Evolutionary conservation across 164 flowering plant genomes (phyloP).

Genomic region (Kalanchoe fedtschenkoi): DNA sequence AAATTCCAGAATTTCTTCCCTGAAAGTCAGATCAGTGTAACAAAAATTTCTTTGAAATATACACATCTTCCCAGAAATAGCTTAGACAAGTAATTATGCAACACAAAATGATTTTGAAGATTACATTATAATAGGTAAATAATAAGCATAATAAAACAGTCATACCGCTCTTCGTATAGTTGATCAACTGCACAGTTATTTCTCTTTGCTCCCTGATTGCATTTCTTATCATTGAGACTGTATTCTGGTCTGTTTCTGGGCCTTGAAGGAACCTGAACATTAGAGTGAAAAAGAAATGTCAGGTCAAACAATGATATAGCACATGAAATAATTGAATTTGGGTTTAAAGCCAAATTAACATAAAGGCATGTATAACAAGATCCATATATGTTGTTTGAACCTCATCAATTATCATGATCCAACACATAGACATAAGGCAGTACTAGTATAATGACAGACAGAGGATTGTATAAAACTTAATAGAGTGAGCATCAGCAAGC

Average conservation of each 20-base stretch:
- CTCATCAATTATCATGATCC: background rate
- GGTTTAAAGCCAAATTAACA: background rate
- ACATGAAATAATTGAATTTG: background rate
- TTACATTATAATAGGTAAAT: background rate
- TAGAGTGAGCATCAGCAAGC: background rate
- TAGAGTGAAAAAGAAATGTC: background rate
- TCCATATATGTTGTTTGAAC: background rate
- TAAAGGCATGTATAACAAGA: no score
- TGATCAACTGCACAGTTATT: conserved; percentile 87
- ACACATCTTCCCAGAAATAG: background rate
- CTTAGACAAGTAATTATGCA: background rate
- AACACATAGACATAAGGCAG: background rate
- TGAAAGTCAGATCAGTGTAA: conserved; percentile 20
- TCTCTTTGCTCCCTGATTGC: conserved; percentile 83
- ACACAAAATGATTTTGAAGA: background rate
- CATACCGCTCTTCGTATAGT: conserved; percentile 89
- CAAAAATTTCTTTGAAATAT: background rate
- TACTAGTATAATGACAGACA: background rate
- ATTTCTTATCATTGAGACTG: conserved; percentile 75
- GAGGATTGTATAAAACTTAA: background rate
- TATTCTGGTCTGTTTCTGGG: conserved; percentile 88
- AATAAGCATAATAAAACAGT: background rate
- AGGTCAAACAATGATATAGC: background rate
- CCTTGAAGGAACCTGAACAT: conserved; percentile 85
- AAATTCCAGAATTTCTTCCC: conserved; percentile 97